Evolutionary conservation across 352 stramenopile species (phyloP), one percentile per base, ranked within the genome.

Genomic region (Phytophthora pisi): DNA sequence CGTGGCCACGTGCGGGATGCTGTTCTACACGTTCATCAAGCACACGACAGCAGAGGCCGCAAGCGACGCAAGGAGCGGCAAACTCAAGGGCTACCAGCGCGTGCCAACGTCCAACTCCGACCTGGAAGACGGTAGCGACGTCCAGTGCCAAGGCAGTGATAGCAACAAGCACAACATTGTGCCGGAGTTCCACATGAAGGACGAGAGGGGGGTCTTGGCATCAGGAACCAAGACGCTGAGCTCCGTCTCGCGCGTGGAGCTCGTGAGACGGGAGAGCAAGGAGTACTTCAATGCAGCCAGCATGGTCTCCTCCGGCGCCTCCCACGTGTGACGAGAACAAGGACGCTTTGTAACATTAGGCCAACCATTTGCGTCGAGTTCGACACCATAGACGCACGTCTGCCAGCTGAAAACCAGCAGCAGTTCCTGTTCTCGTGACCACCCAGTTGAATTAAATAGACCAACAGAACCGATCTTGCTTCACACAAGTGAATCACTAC

Each of bases 11-110:
- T 81, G 74, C 47, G 88, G 86, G 1, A 90, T 95, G 83, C 66
- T 93, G 2, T 74, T 89, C 38, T 95, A 96, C 66, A 84, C 88
- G 18, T 86, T 78, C 57, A 72, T 95, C 31, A 94, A 94, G 65
- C 77, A 90, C 64, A 76, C 69, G 5, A 64, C 70, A 7, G 63
- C 64, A 20, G 65, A 82, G 51, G 70, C 62, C 36, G 57, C 73
- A 51, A 50, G 20, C 5, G 63, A 64, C 13, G 15, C 40, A 4
- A 60, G 57, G 43, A 38, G 40, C 50, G 50, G 24, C 47, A 68
- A 71, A 11, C 23, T 64, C 15, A 60, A 64, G 23, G 72, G 70
- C 46, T 88, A 88, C 47, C 50, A 72, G 18, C 59, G 68, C 4
- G 69, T 90, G n/a, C 57, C 75, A 30, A 72, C 78, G 24, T 53